phyloP scores from a whole-genome alignment of 2,329 filamentous ascomycete species.

The Botrytis fabae region DNA sequence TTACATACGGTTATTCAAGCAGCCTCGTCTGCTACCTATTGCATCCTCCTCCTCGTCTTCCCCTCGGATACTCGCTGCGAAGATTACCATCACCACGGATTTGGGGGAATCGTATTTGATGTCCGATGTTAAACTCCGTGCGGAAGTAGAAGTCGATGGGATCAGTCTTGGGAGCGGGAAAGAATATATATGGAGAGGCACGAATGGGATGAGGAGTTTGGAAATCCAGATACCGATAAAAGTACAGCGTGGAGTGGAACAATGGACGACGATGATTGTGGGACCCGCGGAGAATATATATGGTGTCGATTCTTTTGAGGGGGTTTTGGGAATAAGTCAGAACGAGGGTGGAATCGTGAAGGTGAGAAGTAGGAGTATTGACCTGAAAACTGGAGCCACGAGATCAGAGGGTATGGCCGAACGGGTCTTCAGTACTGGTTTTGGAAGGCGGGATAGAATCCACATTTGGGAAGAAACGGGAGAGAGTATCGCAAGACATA shows the following conservation, averaged over 20 bases:
- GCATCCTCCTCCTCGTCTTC: conserved; percentile 12
- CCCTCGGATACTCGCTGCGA: conserved; percentile 44
- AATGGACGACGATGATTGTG: conserved; percentile 30
- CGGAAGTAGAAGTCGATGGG: conserved; percentile 26
- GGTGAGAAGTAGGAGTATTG: conserved; percentile 33
- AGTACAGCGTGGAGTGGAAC: background rate
- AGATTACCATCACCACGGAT: conserved; percentile 66
- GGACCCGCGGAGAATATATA: conserved; percentile 24
- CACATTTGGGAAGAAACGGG: conserved; percentile 68
- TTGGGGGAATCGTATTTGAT: conserved; percentile 49
- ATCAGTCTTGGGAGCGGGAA: conserved; percentile 18
- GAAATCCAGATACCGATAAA: conserved; percentile 30
- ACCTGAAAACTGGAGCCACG: conserved; percentile 8
- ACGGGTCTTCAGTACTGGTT: conserved; percentile 29
- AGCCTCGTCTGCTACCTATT: conserved; percentile 50
- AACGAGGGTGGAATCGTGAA: conserved; percentile 29
- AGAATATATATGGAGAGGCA: conserved; percentile 35
- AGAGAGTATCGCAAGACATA: conserved; percentile 70
- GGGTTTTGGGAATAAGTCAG: conserved; percentile 19
- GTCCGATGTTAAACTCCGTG: conserved; percentile 37
- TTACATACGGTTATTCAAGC: conserved; percentile 69
- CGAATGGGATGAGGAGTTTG: conserved; percentile 33
- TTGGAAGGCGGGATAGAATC: conserved; percentile 21
- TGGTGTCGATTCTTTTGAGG: conserved; percentile 25
- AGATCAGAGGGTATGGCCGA: conserved; percentile 30